A percentile compares a stretch with the other conserved stretches of the same genome.
Evolutionary conservation across 768 basidiomycete species (phyloP).

Genomic region (Obba rivulosa): DNA sequence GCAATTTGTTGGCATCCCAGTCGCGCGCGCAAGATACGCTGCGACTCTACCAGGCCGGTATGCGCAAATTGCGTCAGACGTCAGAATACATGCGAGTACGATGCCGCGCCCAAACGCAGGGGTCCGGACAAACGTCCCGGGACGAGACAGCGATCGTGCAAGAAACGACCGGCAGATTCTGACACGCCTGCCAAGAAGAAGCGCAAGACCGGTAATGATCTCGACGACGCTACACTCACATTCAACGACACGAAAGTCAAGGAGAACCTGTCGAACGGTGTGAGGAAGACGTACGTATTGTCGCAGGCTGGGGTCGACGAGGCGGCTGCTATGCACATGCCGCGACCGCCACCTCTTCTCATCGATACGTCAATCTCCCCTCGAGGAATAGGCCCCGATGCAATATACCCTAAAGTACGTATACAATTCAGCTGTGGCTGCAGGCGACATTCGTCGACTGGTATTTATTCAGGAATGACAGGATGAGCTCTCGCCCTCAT

Average conservation of each 20-base stretch:
- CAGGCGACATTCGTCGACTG: slow-evolving; percentile 15
- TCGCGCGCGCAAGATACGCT: slow-evolving; percentile 80
- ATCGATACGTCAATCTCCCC: slow-evolving; percentile 21
- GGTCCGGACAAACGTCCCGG: slow-evolving; percentile 86
- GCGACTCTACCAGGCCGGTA: slow-evolving; percentile 75
- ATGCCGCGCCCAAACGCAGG: slow-evolving; percentile 72
- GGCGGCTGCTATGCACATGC: slow-evolving; percentile 13
- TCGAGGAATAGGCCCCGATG: slow-evolving; percentile 16
- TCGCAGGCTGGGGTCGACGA: slow-evolving; percentile 15
- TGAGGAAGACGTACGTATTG: slow-evolving; percentile 13
- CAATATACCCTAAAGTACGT: slow-evolving; percentile 27
- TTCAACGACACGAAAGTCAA: slow-evolving; percentile 28
- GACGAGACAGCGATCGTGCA: slow-evolving; percentile 78
- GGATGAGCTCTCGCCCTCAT: slow-evolving; percentile 20
- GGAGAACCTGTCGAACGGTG: slow-evolving; percentile 30
- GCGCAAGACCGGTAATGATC: slow-evolving; percentile 23
- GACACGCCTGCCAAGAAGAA: slow-evolving; percentile 25
- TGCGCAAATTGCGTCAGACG: slow-evolving; percentile 82
- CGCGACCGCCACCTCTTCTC: slow-evolving; percentile 16
- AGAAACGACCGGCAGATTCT: slow-evolving; percentile 59
- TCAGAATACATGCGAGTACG: slow-evolving; percentile 75
- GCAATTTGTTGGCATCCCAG: slow-evolving; percentile 38
- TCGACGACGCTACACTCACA: slow-evolving; percentile 17
- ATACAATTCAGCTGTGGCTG: slow-evolving; percentile 8
- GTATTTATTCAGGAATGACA: slow-evolving; percentile 27